A percentile compares a stretch with the other conserved stretches of the same genome.
Conservation (phyloP, 148 eudicot genomes). For the Euryodendron excelsum region DNA sequence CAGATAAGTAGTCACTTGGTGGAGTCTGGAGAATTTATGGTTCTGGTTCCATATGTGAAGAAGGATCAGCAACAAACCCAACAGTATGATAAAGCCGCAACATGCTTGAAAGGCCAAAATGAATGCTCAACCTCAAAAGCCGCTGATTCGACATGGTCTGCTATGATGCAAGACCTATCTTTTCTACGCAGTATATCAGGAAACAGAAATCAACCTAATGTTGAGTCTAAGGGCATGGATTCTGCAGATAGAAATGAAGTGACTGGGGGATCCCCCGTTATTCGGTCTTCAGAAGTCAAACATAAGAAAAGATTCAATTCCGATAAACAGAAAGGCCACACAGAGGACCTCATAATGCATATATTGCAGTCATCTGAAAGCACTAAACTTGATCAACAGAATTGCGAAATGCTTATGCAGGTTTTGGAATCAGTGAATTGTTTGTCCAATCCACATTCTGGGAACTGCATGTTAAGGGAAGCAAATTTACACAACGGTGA, state of each 20-base stretch:
- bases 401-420: constrained; percentile 34
- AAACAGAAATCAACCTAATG: constrained; percentile 23
- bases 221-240: constrained; percentile 11
- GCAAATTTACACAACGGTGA: constrained; percentile 21
- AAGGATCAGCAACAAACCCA: constrained; percentile 37
- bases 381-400: constrained; percentile 36
- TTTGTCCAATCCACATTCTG: constrained; percentile 43
- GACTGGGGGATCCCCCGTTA: neutral
- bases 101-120: constrained; percentile 17
- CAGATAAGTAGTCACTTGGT: constrained; percentile 42
- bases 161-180: constrained; percentile 65
- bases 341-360: constrained; percentile 34
- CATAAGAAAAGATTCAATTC: constrained; percentile 30
- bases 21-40: constrained; percentile 52
- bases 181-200: constrained; percentile 28
- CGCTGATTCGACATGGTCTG: constrained; percentile 63
- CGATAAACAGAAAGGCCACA: constrained; percentile 26
- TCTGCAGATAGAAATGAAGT: constrained; percentile 17
- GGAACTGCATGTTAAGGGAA: constrained; percentile 51
- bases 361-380: constrained; percentile 37
- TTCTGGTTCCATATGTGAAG: constrained; percentile 70
- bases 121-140: constrained; percentile 30
- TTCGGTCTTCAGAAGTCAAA: constrained; percentile 25
- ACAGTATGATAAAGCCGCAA: constrained; percentile 31
- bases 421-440: constrained; percentile 59